Conservation (phyloP, 495 filamentous ascomycete genomes). For the Oleoguttula mirabilis region DNA sequence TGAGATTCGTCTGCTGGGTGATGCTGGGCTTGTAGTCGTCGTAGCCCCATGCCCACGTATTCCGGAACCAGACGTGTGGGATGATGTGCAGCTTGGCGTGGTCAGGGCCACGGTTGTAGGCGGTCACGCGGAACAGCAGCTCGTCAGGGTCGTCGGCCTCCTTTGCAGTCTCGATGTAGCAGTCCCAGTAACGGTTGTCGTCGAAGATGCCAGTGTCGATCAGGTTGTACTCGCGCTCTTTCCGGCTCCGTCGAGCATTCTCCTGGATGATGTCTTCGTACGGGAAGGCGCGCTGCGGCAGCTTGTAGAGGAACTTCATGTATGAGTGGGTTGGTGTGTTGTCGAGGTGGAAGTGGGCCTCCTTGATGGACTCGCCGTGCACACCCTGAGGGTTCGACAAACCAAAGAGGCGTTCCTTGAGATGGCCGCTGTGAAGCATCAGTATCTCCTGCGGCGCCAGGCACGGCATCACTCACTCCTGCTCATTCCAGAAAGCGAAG, state of each 20-base stretch:
- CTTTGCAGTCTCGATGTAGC: constrained; percentile 92
- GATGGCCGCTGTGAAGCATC: constrained; percentile 50
- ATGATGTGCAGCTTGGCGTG: constrained; percentile 84
- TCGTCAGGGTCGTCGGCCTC: constrained; percentile 81
- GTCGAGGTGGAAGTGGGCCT: constrained; percentile 90
- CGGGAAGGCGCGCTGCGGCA: constrained; percentile 81
- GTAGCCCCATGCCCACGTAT: constrained; percentile 88
- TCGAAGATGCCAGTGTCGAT: constrained; percentile 83
- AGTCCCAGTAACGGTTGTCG: constrained; percentile 93
- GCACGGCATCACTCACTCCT: constrained; percentile 53
- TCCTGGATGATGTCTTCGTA: constrained; percentile 77
- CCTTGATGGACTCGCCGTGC: constrained; percentile 92
- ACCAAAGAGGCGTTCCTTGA: constrained; percentile 91
- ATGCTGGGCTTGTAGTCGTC: constrained; percentile 72
- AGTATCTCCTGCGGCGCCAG: constrained; percentile 5
- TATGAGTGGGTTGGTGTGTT: constrained; percentile 91
- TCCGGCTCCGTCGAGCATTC: constrained; percentile 60
- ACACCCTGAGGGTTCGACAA: constrained; percentile 92
- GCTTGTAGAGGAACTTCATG: constrained; percentile 98
- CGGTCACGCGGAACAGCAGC: constrained; percentile 85
- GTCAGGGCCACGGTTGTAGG: constrained; percentile 88
- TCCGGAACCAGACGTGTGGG: constrained; percentile 92
- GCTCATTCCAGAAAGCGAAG: constrained; percentile 94
- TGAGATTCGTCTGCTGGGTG: constrained; percentile 46
- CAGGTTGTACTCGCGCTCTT: constrained; percentile 80